phyloP scores from a whole-genome alignment of 108 stramenopile genomes.

The Cyclostephanos tholiformis region DNA sequence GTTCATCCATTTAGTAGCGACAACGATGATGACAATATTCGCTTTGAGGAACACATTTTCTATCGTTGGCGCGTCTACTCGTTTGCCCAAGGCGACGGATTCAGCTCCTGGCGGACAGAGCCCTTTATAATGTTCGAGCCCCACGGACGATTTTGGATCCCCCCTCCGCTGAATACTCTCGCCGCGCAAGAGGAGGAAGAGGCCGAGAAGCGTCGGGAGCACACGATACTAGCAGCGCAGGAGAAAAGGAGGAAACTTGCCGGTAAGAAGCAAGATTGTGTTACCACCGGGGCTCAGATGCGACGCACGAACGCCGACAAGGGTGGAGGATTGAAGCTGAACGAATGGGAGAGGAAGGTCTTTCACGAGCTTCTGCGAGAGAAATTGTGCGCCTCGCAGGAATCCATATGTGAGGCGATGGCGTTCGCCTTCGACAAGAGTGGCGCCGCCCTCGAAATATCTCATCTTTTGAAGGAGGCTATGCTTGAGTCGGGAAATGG shows the following conservation, averaged over 20 bases:
- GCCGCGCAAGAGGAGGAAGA: constrained; percentile 54
- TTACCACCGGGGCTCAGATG: constrained; percentile 61
- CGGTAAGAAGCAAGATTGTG: constrained; percentile 31
- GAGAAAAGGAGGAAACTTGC: constrained; percentile 49
- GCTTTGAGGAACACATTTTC: constrained; percentile 60
- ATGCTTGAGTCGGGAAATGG: constrained; percentile 57
- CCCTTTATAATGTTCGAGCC: constrained; percentile 72
- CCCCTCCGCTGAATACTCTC: constrained; percentile 55
- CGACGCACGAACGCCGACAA: constrained; percentile 49
- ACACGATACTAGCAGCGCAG: constrained; percentile 42
- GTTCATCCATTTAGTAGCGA: neutral
- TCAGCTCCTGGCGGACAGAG: constrained; percentile 62
- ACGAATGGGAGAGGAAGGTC: constrained; percentile 51
- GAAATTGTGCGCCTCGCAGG: constrained; percentile 60
- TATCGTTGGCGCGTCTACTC: constrained; percentile 81
- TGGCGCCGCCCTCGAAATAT: constrained; percentile 66
- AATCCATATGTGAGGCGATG: constrained; percentile 82
- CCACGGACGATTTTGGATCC: constrained; percentile 64
- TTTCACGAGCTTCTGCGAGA: constrained; percentile 62
- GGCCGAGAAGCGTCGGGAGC: constrained; percentile 36
- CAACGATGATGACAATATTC: constrained; percentile 21
- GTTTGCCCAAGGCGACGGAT: constrained; percentile 68
- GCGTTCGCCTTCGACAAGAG: constrained; percentile 88
- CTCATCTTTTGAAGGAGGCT: constrained; percentile 58
- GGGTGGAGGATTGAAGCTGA: constrained; percentile 53